Base-by-base conservation (phyloP, 2,329 filamentous ascomycete species). In the Alternaria panax region DNA sequence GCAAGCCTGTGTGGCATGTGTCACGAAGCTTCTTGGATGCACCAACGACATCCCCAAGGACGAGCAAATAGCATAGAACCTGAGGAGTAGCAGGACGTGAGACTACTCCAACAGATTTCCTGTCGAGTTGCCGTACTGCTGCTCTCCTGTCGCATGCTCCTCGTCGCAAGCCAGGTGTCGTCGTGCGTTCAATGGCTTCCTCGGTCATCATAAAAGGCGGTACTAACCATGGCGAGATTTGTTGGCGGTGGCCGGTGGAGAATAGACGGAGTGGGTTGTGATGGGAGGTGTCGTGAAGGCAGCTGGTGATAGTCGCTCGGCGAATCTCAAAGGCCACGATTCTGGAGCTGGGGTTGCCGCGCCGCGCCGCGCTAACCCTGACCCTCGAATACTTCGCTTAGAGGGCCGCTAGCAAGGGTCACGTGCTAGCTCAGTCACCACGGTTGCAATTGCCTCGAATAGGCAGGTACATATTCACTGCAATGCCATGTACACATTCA, bases 271-370 rank as follows among this genome's bases (percentile, higher is more conserved):
- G 41, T 28, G 43, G 43, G 27, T 47, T 53, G 57, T 48, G 53
- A 54, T 54, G 25, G 32, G 34, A 48, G 45, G 51, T 53, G 60
- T 64, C 46, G 60, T 62, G 60, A 54, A 62, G 34, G 62, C 51
- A 62, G 61, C 25, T 66, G 59, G 52, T 43, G 51, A 59, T 63
- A 57, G 57, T 58, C 55, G 61, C 46, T 54, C 54, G 55, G 56
- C 54, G 59, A 54, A 59, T 65, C 51, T 54, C 57, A 72, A 63
- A 75, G 71, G 73, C 67, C 72, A 75, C 71, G 69, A 69, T 74
- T 73, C 72, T 71, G 65, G 71, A 73, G 71, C 70, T 64, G 55
- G 63, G 54, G 59, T 58, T 60, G 57, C 57, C 60, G 59, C 57
- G 54, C 57, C 60, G 59, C 57, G 54, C 62, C 61, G 61, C 64